phyloP scores from a whole-genome alignment of 805 yeast species.

The Diddensiella transvaalensis region DNA sequence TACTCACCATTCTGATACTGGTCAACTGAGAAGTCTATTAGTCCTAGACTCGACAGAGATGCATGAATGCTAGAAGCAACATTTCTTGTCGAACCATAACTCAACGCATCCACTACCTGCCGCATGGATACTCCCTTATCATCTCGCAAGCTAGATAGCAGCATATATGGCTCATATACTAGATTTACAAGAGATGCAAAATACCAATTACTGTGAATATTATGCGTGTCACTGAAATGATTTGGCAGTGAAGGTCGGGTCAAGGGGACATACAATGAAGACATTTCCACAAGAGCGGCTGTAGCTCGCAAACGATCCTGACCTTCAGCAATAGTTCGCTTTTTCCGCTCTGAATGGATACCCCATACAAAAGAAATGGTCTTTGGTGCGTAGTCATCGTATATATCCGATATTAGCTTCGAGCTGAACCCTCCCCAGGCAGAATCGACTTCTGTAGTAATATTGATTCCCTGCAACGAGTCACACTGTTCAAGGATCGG shows the following conservation, averaged over 20 bases:
- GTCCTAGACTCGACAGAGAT: slow-evolving; percentile 4
- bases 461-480: slow-evolving; percentile 62
- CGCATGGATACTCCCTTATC: slow-evolving; percentile 39
- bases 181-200: slow-evolving; percentile 37
- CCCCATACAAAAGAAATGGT: slow-evolving; percentile 47
- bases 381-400: slow-evolving; percentile 68
- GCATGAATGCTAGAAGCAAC: slow-evolving; percentile 42
- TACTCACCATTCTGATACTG: background rate
- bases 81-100: slow-evolving; percentile 43
- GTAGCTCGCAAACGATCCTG: slow-evolving; percentile 46
- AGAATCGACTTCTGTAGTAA: slow-evolving; percentile 65
- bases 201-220: slow-evolving; percentile 43
- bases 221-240: slow-evolving; percentile 19
- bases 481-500: slow-evolving; percentile 72
- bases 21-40: background rate
- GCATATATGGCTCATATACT: slow-evolving; percentile 44
- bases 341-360: slow-evolving; percentile 28
- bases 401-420: slow-evolving; percentile 48
- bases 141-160: slow-evolving; percentile 39
- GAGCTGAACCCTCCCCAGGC: slow-evolving; percentile 82
- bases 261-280: slow-evolving; percentile 59
- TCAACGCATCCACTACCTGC: slow-evolving; percentile 41
- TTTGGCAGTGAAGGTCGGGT: slow-evolving; percentile 26
- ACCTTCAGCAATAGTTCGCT: slow-evolving; percentile 19
- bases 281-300: slow-evolving; percentile 43